These are phyloP conservation scores for Penicillium sp. DNA, from an alignment of 2,329 filamentous ascomycete species.

Conservation along the genomic window DNA sequence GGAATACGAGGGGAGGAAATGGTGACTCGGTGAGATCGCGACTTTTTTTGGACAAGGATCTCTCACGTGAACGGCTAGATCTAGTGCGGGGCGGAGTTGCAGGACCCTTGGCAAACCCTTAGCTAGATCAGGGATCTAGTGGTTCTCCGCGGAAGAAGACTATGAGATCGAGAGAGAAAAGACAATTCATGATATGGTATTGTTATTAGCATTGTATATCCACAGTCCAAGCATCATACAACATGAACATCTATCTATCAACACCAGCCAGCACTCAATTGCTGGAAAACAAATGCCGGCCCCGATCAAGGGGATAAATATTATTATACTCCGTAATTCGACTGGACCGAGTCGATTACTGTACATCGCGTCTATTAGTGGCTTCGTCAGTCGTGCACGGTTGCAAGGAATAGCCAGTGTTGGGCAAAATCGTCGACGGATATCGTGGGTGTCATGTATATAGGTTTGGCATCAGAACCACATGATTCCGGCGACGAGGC, in stretches of 20 bases:
- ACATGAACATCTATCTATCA: slow-evolving; percentile 5
- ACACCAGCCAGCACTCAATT: slow-evolving; percentile 7
- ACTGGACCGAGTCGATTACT: background rate
- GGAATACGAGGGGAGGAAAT: too few species aligned
- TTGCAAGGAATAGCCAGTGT: background rate
- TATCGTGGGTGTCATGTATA: slow-evolving; percentile 5
- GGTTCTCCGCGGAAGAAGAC: too few species aligned
- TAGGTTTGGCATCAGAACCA: slow-evolving; percentile 35
- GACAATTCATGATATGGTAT: background rate
- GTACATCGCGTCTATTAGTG: background rate
- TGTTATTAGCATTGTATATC: slow-evolving; percentile 11
- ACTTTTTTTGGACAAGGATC: too few species aligned
- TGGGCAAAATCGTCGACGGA: background rate
- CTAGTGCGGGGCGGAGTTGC: too few species aligned
- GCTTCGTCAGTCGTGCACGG: background rate
- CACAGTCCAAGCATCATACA: slow-evolving; percentile 12
- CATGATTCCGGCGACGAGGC: slow-evolving; percentile 42
- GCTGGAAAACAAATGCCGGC: slow-evolving; percentile 1
- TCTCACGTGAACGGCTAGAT: too few species aligned
- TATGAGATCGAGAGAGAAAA: too few species aligned
- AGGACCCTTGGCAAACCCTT: too few species aligned
- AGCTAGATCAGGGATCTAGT: too few species aligned
- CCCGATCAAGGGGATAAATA: slow-evolving; percentile 3
- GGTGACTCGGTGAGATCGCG: too few species aligned
- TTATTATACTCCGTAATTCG: background rate